These are phyloP conservation scores for Mycena chlorophos DNA, from an alignment of 768 basidiomycete genomes.

Conservation along the genomic window DNA sequence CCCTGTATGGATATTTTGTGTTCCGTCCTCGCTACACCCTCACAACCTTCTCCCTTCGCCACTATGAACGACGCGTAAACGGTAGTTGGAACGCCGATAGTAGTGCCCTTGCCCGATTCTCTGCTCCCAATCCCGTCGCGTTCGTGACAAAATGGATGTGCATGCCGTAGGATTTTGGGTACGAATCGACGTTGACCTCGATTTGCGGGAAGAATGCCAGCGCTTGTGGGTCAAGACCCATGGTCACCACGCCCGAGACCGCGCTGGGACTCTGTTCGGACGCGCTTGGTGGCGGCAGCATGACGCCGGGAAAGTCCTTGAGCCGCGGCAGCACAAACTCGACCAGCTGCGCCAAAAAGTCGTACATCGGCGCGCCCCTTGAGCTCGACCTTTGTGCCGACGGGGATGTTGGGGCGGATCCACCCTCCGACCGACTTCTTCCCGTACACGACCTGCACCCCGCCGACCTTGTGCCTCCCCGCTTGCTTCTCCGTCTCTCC, in stretches of 20 bases:
- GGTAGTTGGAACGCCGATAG: constrained; percentile 93
- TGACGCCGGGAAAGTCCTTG: constrained; percentile 84
- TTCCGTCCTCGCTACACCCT: neutral
- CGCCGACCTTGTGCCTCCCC: constrained; percentile 65
- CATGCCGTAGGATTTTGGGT: constrained; percentile 85
- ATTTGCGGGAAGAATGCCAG: constrained; percentile 95
- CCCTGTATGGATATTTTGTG: neutral
- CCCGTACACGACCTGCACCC: constrained; percentile 76
- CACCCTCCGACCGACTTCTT: constrained; percentile 76
- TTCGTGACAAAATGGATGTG: constrained; percentile 94
- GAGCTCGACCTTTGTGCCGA: constrained; percentile 88
- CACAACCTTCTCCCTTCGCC: too few species aligned
- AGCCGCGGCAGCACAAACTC: constrained; percentile 96
- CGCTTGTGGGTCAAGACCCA: constrained; percentile 82
- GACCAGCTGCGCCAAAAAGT: constrained; percentile 82
- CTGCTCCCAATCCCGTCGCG: constrained; percentile 83
- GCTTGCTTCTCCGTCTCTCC: constrained; percentile 79
- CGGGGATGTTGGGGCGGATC: constrained; percentile 79
- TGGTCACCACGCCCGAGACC: constrained; percentile 84
- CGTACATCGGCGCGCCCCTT: constrained; percentile 93
- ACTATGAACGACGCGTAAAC: constrained; percentile 43
- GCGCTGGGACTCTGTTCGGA: constrained; percentile 71
- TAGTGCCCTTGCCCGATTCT: constrained; percentile 83
- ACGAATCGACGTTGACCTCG: constrained; percentile 89
- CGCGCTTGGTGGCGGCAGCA: constrained; percentile 73